Evolutionary conservation across 148 eudicot species (phyloP), one percentile per base, ranked within the genome.

Genomic region (Chenopodium berlandieri): DNA sequence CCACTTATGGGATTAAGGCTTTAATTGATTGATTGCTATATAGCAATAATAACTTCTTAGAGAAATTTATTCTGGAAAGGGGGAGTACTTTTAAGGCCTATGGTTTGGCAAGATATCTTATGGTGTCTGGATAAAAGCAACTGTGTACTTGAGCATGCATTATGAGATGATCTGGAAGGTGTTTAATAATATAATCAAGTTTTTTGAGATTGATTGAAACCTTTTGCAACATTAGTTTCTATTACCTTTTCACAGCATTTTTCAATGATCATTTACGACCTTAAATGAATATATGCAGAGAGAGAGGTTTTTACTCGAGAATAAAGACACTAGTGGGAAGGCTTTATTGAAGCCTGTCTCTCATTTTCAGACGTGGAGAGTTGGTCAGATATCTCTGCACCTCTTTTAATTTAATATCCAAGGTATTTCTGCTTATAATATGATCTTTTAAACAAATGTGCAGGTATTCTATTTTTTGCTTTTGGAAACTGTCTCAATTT

Each of bases 401-500:
- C 78, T 72, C 37, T 76, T 81, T 85, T 82, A 44, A 27, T 48
- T 25, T 30, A 44, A 72, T 50, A 82, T 80, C 44, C 56, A 50
- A 32, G 40, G 4, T 37, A 31, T 80, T 54, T 73, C 22, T 54
- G 64, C 58, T 83, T 31, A 44, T 85, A 62, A 82, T 60, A 66
- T 40, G 54, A 48, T 62, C 14, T 78, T 48, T 54, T 78, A 79
- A 70, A 79, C 37, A 85, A 80, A 63, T 79, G 75, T 88, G 88
- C 90, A 95, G 98, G 98, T 67, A 88, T 91, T 82, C 80, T 93
- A 46, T 89, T 95, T 87, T 95, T 95, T 72, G 91, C 95, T 82
- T 82, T 93, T 86, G 98, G 98, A 80, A 95, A 95, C 86, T 93
- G 96, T 87, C 91, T 95, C 82, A 95, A 95, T 87, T 95, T 95